These are phyloP conservation scores for Aspergillus carbonarius DNA, from an alignment of 2,329 filamentous ascomycete species.

Conservation along the genomic window DNA sequence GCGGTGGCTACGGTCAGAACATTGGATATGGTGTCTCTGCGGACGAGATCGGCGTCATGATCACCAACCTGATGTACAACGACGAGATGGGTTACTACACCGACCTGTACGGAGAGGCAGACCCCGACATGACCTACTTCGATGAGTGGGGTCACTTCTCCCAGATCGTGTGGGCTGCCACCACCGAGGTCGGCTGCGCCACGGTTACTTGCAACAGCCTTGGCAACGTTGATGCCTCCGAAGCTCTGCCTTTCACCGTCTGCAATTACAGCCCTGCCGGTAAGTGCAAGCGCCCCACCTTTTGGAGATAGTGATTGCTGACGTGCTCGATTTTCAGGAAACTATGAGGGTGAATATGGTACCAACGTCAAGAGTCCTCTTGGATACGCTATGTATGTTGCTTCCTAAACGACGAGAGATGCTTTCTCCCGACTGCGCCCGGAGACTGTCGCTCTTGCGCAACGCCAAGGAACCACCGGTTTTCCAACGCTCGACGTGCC, in stretches of 20 bases:
- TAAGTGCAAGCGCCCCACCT: conserved; percentile 44
- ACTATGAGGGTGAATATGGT: conserved; percentile 55
- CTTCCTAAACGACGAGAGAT: conserved; percentile 17
- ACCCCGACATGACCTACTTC: conserved; percentile 64
- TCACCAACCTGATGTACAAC: conserved; percentile 88
- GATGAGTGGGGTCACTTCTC: conserved; percentile 71
- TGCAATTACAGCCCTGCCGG: conserved; percentile 82
- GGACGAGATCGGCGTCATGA: conserved; percentile 63
- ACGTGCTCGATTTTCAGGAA: conserved; percentile 44
- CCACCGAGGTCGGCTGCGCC: conserved; percentile 63
- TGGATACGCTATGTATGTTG: conserved; percentile 37
- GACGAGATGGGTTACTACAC: conserved; percentile 64
- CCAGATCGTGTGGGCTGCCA: conserved; percentile 69
- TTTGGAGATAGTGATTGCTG: conserved; percentile 16
- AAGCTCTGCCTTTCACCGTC: conserved; percentile 69
- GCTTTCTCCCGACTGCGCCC: conserved; percentile 4
- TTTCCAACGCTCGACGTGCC: background rate
- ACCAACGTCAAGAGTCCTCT: conserved; percentile 51
- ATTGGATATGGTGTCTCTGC: conserved; percentile 67
- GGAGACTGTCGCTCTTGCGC: conserved; percentile 1
- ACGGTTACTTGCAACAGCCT: conserved; percentile 48
- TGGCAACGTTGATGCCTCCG: conserved; percentile 40
- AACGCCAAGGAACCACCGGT: background rate
- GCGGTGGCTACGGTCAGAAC: conserved; percentile 83
- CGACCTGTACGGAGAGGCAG: conserved; percentile 57